Evolutionary conservation across 306 rosid species (phyloP), one percentile per base, ranked within the genome.

Genomic region (Pyrus communis): DNA sequence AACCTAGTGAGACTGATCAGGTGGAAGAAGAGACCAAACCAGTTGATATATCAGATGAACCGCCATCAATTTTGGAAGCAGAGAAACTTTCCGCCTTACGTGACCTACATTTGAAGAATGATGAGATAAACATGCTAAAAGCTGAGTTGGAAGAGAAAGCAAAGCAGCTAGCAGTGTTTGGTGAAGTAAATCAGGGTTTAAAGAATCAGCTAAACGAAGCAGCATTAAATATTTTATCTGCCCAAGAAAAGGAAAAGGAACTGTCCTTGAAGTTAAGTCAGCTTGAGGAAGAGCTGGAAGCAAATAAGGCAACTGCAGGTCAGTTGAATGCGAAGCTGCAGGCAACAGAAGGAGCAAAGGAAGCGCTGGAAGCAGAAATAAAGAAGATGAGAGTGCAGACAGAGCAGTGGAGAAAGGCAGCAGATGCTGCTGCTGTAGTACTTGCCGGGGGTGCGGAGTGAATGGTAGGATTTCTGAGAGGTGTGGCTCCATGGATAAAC

Each of bases 351-450:
- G 85, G 73, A 22, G 89, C 83, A 43, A 93, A 85, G 78, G 93
- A 86, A 38, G 85, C 75, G 18, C 42, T 93, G 74, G 97, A 90
- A 46, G 65, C 85, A 4, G 97, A 93, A 85, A 90, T 90, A 90
- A 93, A 89, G 88, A 93, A 83, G 86, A 83, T 93, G 61, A 88
- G 91, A 81, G 90, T 90, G 73, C 97, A 90, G 78, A 93, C 96
- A 15, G 97, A 89, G 45, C 97, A 92, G 73, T 92, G 97, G 97
- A 82, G 90, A 54, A 92, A 92, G 82, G 96, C 97, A 18, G 96
- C 97, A 12, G 97, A 93, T 84, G 97, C 97, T 31, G 97, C 97
- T 52, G 97, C 97, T 52, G 88, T 94, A 15, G 88, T 93, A 58
- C 90, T 93, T 42, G 88, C 94, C 9, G 94, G 97, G 9, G 94